A percentile compares a stretch with the other conserved stretches of the same genome.
Evolutionary conservation across 2,329 filamentous ascomycete species (phyloP).

Genomic region (Fusarium torreyae): DNA sequence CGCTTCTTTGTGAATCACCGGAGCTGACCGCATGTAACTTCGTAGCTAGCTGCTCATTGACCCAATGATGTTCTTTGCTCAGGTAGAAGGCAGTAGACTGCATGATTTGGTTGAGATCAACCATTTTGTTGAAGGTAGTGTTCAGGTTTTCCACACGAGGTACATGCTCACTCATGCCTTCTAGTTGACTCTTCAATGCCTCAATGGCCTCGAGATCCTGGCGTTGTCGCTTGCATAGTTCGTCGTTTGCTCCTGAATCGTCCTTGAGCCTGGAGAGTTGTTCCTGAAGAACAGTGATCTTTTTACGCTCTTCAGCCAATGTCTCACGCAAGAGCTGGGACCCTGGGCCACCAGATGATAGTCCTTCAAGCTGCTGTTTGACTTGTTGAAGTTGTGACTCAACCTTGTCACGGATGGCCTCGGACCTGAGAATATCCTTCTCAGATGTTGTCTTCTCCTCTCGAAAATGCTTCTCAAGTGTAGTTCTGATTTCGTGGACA

Average conservation of each 20-base stretch:
- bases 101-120: constrained; percentile 49
- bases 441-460: constrained; percentile 43
- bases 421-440: constrained; percentile 29
- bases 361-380: constrained; percentile 31
- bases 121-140: constrained; percentile 47
- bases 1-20: not conserved
- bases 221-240: constrained; percentile 48
- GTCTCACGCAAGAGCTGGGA: constrained; percentile 18
- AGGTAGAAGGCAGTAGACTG: constrained; percentile 52
- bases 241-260: constrained; percentile 34
- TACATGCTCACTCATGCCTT: constrained; percentile 42
- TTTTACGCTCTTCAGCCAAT: constrained; percentile 32
- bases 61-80: constrained; percentile 50
- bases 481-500: constrained; percentile 37
- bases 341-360: not conserved
- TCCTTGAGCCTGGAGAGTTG: constrained; percentile 45
- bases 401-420: constrained; percentile 29
- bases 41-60: constrained; percentile 44
- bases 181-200: constrained; percentile 45
- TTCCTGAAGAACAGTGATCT: constrained; percentile 26
- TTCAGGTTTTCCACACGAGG: constrained; percentile 48
- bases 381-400: constrained; percentile 44
- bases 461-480: constrained; percentile 46
- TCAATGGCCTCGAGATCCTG: constrained; percentile 51
- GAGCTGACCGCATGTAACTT: not conserved